phyloP scores from a whole-genome alignment of 2,329 filamentous ascomycete genomes.

The Xylaria sp. region DNA sequence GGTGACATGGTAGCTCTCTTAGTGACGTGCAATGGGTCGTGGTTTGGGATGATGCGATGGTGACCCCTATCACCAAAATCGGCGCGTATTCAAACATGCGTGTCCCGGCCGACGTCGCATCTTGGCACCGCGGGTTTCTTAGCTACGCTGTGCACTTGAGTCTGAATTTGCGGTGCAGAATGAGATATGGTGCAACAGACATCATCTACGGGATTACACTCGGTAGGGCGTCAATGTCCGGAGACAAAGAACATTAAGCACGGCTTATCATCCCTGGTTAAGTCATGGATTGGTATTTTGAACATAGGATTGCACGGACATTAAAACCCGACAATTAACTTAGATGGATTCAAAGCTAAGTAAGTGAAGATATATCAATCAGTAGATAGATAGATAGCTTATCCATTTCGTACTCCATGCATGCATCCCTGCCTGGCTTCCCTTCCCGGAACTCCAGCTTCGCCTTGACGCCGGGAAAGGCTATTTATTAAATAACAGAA shows the following conservation, averaged over 20 bases:
- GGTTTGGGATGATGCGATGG: constrained; percentile 10
- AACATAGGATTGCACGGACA: too few species aligned
- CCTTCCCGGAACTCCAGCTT: constrained; percentile 12
- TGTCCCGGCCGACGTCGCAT: neutral
- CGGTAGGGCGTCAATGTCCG: too few species aligned
- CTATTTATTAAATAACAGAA: constrained; percentile 9
- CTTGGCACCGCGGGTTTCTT: neutral
- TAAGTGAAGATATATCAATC: neutral
- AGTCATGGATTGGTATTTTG: neutral
- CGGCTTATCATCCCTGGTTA: too few species aligned
- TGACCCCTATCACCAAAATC: constrained; percentile 26
- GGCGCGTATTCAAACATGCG: constrained; percentile 33
- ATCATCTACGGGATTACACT: neutral
- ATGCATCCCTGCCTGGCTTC: too few species aligned
- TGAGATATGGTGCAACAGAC: neutral
- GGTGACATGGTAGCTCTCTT: neutral
- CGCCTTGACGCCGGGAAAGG: constrained; percentile 20
- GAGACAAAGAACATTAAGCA: too few species aligned
- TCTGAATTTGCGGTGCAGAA: neutral
- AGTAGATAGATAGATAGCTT: neutral
- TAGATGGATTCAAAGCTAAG: constrained; percentile 2
- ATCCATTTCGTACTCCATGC: neutral
- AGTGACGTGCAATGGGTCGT: neutral
- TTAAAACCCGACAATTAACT: neutral
- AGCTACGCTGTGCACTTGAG: neutral